Evolutionary conservation across 495 filamentous ascomycete genomes (phyloP).

Genomic region (Tetracladium setigerum): DNA sequence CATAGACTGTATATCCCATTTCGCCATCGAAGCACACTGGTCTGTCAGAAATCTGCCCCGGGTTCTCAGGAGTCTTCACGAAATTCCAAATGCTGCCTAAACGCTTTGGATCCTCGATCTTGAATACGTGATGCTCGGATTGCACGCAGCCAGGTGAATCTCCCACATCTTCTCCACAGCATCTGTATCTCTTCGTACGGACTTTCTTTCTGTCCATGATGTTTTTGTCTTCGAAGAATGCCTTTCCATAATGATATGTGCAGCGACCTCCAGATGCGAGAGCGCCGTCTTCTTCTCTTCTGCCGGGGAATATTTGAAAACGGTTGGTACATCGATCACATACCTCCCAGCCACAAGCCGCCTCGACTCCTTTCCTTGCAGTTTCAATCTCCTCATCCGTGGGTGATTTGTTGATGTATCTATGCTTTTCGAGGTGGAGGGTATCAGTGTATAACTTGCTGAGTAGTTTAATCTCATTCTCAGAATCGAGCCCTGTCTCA

Average conservation of each 20-base stretch:
- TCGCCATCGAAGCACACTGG: constrained; percentile 88
- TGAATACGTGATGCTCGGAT: constrained; percentile 76
- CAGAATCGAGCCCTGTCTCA: constrained; percentile 56
- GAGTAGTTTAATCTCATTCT: constrained; percentile 63
- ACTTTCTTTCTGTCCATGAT: constrained; percentile 37
- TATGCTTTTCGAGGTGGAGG: constrained; percentile 50
- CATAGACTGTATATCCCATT: constrained; percentile 88
- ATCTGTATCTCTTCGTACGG: constrained; percentile 57
- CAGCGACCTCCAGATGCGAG: constrained; percentile 71
- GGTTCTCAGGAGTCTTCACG: constrained; percentile 60
- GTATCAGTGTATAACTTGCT: constrained; percentile 51
- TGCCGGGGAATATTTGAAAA: constrained; percentile 89
- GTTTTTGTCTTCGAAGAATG: constrained; percentile 39
- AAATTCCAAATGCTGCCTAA: constrained; percentile 76
- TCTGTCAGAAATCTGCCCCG: constrained; percentile 29
- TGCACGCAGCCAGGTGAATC: constrained; percentile 64
- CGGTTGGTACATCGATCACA: constrained; percentile 82
- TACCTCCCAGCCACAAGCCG: constrained; percentile 67
- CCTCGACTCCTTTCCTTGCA: constrained; percentile 55
- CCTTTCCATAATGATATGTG: constrained; percentile 65
- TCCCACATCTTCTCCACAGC: constrained; percentile 68
- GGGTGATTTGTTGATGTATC: constrained; percentile 65
- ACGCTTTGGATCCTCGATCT: constrained; percentile 64
- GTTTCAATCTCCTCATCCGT: constrained; percentile 50
- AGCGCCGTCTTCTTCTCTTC: constrained; percentile 70